These are phyloP conservation scores for Umbelopsis vinacea DNA, from an alignment of 192 early-diverging fungal genomes.

Conservation along the genomic window DNA sequence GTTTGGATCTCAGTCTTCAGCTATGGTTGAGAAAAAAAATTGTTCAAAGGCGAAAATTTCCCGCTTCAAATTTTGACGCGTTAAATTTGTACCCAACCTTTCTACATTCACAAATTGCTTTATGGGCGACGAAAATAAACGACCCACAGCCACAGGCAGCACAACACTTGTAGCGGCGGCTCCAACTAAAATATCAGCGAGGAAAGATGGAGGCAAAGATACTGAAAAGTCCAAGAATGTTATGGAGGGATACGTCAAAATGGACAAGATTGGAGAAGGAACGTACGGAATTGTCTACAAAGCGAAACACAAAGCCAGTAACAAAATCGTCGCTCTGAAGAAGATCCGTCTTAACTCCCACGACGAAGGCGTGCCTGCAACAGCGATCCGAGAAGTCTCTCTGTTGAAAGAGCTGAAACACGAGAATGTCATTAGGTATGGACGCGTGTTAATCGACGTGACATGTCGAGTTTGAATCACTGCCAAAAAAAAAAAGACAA, in stretches of 20 bases:
- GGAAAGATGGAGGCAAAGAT: not conserved
- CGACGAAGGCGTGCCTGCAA: conserved; percentile 73
- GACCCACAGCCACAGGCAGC: not conserved
- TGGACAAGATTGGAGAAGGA: conserved; percentile 84
- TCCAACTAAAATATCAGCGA: not conserved
- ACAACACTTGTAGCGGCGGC: not conserved
- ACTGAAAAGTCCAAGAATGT: not conserved
- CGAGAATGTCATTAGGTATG: conserved; percentile 72
- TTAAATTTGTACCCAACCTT: not conserved
- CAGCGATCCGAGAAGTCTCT: conserved; percentile 79
- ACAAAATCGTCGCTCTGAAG: conserved; percentile 74
- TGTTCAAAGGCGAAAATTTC: not conserved
- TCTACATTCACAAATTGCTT: not conserved
- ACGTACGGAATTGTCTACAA: conserved; percentile 87
- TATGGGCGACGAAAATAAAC: conserved; percentile 12
- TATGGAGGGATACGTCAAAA: conserved; percentile 66
- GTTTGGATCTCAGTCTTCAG: not conserved
- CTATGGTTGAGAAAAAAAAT: not conserved
- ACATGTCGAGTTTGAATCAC: not conserved
- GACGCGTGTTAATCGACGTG: not conserved
- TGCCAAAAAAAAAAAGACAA: no score
- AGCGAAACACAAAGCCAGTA: conserved; percentile 58
- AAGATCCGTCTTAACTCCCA: conserved; percentile 70
- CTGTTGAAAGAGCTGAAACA: conserved; percentile 76
- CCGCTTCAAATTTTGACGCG: conserved; percentile 11